Base-by-base conservation (phyloP, 495 filamentous ascomycete genomes). In the Penicillium daleae region DNA sequence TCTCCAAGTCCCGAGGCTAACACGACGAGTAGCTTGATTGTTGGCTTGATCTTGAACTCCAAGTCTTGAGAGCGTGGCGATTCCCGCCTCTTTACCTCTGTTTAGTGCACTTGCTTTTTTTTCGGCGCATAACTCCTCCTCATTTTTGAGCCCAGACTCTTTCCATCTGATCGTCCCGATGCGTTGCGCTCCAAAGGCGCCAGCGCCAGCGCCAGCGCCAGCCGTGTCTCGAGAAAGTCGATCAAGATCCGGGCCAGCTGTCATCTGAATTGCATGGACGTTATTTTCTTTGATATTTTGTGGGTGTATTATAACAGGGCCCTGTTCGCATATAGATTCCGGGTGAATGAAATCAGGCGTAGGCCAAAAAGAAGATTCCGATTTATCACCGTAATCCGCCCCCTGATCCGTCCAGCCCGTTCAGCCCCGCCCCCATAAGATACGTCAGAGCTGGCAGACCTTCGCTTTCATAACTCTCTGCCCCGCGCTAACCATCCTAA, bases 31-130 rank as follows among this genome's bases (percentile, higher is more conserved):
- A 85, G 83, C 31, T 76, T 86, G 59, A 86, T 86, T 76, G 83
- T 86, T 49, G 83, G 82, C 26, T 67, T 86, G 52, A 84, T 86
- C 65, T 72, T 86, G 49, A 84, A 86, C 71, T 82, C 82, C 12
- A 83, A 81, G 72, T 73, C 70, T 56, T 73, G 66, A 71, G 32
- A 15, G 49, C 55, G 40, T 22, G 48, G 27, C n/a, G 49, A 32
- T 8, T 32, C 32, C 31, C 49, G n/a, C 22, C 53, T 58, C 44
- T 44, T 44, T 31, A 55, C 35, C 24, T 49, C 17, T 60, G 39
- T 40, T 59, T 44, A 57, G 32, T 52, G 39, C 21, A 51, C 53
- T 50, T 24, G 58, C 48, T 60, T 40, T 29, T 44, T 15, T 32
- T n/a, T n/a, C n/a, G 58, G 49, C 58, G 58, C 58, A 60, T 53